phyloP scores from a whole-genome alignment of 75 land plant species.

The Ceratopteris richardii region DNA sequence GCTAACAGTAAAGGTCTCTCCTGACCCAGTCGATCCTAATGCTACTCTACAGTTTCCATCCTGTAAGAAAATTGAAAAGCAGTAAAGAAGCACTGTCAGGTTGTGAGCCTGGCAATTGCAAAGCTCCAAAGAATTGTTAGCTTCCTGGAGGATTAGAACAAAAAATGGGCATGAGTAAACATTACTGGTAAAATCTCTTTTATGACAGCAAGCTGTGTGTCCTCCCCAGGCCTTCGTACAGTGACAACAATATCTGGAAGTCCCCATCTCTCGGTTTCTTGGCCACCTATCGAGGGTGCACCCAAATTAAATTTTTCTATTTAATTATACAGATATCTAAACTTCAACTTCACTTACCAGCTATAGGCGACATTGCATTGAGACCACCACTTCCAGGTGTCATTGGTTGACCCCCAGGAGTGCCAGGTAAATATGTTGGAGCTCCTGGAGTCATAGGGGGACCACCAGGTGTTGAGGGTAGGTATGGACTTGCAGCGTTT shows the following conservation, averaged over 20 bases:
- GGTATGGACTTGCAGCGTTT: constrained; percentile 76
- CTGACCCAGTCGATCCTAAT: constrained; percentile 54
- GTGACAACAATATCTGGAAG: constrained; percentile 82
- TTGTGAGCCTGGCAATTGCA: background rate
- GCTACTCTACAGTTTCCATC: constrained; percentile 76
- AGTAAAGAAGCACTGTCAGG: background rate
- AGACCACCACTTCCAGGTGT: constrained; percentile 93
- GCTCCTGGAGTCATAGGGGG: constrained; percentile 87
- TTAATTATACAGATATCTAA: too few relatives aligned
- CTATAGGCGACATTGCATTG: constrained; percentile 82
- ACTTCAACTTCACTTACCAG: constrained; percentile 36
- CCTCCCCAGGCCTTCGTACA: constrained; percentile 62
- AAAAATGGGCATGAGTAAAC: too few relatives aligned
- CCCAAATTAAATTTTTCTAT: too few relatives aligned
- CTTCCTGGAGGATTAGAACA: background rate
- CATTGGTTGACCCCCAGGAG: constrained; percentile 99
- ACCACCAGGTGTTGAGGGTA: constrained; percentile 89
- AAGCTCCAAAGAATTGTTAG: background rate
- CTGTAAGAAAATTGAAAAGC: constrained; percentile 28
- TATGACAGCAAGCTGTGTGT: constrained; percentile 45
- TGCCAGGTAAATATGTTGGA: constrained; percentile 75
- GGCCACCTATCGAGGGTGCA: constrained; percentile 35
- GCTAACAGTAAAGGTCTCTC: constrained; percentile 47
- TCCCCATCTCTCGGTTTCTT: constrained; percentile 59
- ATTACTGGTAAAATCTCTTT: constrained; percentile 71